Evolutionary conservation across 345 rosid species (phyloP).

Genomic region (Aethionema arabicum): DNA sequence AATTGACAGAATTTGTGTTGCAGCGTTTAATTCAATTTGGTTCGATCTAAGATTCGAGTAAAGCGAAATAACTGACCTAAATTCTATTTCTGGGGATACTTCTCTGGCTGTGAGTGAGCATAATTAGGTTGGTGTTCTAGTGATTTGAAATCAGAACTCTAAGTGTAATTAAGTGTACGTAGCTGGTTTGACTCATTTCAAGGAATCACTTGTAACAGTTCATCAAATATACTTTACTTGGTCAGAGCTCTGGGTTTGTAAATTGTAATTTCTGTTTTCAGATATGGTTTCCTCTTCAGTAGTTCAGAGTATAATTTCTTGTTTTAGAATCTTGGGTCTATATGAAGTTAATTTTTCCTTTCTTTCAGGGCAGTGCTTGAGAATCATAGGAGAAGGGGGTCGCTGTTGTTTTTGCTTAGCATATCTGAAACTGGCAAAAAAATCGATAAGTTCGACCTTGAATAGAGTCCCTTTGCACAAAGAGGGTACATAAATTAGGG

Average conservation of each 20-base stretch:
- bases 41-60: conserved; percentile 20
- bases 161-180: neutral
- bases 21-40: conserved; percentile 10
- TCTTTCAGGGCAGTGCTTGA: conserved; percentile 34
- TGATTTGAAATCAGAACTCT: neutral
- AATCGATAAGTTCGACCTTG: neutral
- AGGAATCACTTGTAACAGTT: neutral
- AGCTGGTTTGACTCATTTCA: neutral
- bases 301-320: neutral
- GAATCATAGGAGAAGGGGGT: conserved; percentile 35
- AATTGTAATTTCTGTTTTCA: neutral
- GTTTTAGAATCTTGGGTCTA: neutral
- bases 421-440: conserved; percentile 10
- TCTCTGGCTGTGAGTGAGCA: neutral
- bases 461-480: neutral
- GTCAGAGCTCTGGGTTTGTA: conserved; percentile 14
- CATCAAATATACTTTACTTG: neutral
- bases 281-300: neutral
- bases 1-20: neutral
- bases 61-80: conserved; percentile 27
- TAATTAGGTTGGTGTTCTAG: neutral
- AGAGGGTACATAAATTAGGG: conserved; percentile 16
- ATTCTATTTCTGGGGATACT: conserved; percentile 3
- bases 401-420: neutral
- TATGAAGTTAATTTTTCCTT: conserved; percentile 4